Percentiles rank a stretch among this genome's conserved stretches.
These are phyloP conservation scores for Phaffomyces opuntiae DNA, from an alignment of 805 yeast genomes.

Conservation along the genomic window DNA sequence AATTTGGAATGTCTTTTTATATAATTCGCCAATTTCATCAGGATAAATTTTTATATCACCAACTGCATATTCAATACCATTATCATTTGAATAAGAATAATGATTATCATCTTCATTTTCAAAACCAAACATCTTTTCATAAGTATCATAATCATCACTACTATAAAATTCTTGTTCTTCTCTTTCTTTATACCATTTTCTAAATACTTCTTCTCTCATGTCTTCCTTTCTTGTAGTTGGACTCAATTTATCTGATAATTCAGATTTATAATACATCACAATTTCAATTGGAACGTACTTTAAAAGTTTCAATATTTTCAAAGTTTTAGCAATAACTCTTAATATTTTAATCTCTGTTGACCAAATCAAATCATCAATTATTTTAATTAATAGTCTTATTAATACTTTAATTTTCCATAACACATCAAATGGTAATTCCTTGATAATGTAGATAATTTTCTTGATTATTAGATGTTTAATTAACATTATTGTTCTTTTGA, in stretches of 20 bases:
- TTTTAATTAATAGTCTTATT: slow-evolving; percentile 11
- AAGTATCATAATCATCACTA: background rate
- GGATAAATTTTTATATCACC: background rate
- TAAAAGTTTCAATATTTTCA: slow-evolving; percentile 9
- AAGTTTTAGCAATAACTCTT: slow-evolving; percentile 9
- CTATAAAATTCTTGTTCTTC: background rate
- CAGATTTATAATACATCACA: slow-evolving; percentile 12
- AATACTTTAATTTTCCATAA: slow-evolving; percentile 15
- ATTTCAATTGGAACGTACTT: slow-evolving; percentile 14
- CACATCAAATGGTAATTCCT: slow-evolving; percentile 14
- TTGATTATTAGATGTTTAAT: slow-evolving; percentile 13
- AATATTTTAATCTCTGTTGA: slow-evolving; percentile 14
- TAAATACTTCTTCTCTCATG: background rate
- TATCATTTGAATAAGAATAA: background rate
- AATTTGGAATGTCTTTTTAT: slow-evolving; percentile 1
- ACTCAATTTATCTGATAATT: slow-evolving; percentile 9
- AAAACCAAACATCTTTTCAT: too few relatives aligned
- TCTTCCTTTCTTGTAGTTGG: too few relatives aligned
- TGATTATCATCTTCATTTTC: background rate
- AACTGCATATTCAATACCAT: slow-evolving; percentile 3
- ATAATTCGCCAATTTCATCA: slow-evolving; percentile 6
- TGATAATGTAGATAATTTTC: slow-evolving; percentile 11
- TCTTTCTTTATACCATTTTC: background rate
- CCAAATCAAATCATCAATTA: slow-evolving; percentile 16
- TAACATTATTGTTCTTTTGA: slow-evolving; percentile 11